Evolutionary conservation across 495 filamentous ascomycete species (phyloP).

Genomic region (Podospora appendiculata): DNA sequence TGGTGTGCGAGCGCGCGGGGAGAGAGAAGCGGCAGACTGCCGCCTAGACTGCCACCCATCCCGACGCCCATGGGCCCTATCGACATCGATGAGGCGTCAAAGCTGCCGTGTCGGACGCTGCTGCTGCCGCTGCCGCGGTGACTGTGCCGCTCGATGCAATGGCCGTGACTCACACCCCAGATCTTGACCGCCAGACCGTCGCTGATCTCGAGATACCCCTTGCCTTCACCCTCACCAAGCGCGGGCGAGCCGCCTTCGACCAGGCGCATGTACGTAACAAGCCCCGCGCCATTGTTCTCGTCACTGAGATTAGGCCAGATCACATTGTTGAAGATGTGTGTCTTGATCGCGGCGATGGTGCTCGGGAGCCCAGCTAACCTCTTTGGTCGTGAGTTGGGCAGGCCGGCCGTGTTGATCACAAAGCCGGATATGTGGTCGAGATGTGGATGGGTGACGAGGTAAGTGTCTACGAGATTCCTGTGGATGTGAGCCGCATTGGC

Average conservation of each 20-base stretch:
- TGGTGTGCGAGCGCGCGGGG: constrained; percentile 13
- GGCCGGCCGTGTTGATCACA: constrained; percentile 82
- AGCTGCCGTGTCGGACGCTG: constrained; percentile 31
- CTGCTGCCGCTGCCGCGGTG: constrained; percentile 46
- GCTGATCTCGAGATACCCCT: constrained; percentile 77
- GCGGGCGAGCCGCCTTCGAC: constrained; percentile 79
- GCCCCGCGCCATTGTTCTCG: constrained; percentile 87
- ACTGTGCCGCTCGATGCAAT: constrained; percentile 65
- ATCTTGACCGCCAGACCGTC: constrained; percentile 74
- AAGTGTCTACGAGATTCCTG: constrained; percentile 70
- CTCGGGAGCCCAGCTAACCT: constrained; percentile 74
- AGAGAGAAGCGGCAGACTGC: constrained; percentile 5
- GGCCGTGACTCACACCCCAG: constrained; percentile 77
- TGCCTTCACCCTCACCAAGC: constrained; percentile 63
- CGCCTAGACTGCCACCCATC: background rate
- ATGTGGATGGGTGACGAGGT: constrained; percentile 90
- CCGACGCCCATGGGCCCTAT: constrained; percentile 3
- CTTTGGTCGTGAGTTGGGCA: constrained; percentile 70
- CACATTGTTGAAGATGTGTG: constrained; percentile 92
- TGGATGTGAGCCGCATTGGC: constrained; percentile 78
- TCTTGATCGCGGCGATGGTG: constrained; percentile 81
- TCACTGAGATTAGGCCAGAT: constrained; percentile 98
- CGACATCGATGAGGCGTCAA: constrained; percentile 19
- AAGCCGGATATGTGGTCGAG: constrained; percentile 89
- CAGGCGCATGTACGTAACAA: constrained; percentile 84